A percentile compares a stretch with the other conserved stretches of the same genome.
Conservation (phyloP, 176 grass and related monocot genomes). For the Puccinellia tenuiflora region DNA sequence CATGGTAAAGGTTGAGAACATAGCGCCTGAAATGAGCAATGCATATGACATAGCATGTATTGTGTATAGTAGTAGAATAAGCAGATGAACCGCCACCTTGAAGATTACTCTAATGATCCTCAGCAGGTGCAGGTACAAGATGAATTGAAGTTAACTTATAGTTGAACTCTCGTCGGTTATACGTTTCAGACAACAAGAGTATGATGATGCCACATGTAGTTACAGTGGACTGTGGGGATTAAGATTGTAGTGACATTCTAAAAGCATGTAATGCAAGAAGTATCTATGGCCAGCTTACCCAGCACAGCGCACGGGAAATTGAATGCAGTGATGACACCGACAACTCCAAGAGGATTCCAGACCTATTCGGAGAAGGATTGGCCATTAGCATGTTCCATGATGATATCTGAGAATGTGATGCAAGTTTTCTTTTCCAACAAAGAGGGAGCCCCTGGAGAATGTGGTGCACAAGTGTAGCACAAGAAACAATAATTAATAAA, state of each 20-base stretch:
- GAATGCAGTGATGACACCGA: conserved; percentile 96
- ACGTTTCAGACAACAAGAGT: background rate
- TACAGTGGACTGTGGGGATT: background rate
- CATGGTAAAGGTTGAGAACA: background rate
- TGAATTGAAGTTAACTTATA: background rate
- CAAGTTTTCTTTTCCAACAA: background rate
- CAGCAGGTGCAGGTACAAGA: background rate
- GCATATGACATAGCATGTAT: background rate
- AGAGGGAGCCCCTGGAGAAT: too few species aligned
- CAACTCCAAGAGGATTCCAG: conserved; percentile 98
- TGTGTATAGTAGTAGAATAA: background rate
- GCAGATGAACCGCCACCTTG: background rate
- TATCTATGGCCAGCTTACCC: conserved; percentile 36
- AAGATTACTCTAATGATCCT: background rate
- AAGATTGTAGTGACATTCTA: background rate
- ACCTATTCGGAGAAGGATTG: conserved; percentile 55
- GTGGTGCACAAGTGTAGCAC: background rate
- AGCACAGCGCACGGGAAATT: conserved; percentile 98
- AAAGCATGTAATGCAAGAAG: background rate
- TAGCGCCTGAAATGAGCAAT: background rate
- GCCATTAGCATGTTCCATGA: conserved; percentile 10
- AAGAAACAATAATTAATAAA: background rate
- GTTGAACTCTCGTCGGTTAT: background rate
- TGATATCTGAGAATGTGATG: conserved; percentile 3
- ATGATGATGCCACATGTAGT: background rate